Evolutionary conservation across 2,329 filamentous ascomycete species (phyloP), one percentile per base, ranked within the genome.

Genomic region (Colletotrichum caudatum): DNA sequence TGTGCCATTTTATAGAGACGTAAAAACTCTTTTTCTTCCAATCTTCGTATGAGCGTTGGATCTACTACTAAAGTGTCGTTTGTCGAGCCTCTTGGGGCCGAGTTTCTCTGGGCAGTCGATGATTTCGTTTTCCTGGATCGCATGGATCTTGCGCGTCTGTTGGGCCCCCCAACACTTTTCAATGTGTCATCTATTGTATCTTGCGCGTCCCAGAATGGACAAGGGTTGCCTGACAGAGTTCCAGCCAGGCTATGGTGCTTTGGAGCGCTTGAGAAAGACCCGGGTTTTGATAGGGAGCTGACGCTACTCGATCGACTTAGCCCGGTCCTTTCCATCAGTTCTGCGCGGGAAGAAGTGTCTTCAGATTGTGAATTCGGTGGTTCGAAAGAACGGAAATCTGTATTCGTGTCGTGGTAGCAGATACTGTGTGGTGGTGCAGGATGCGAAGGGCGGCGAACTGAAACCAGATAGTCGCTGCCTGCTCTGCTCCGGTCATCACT

Each of bases 11-110:
- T 26, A 8, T 53, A 18, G 5, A 69, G 53, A 12, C 39, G 46
- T 54, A 60, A 33, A 12, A 59, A 18, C 5, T 69, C 26, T 5
- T 58, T 37, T 12, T 53, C 51, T 29, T 59, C 61, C n/a, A n/a
- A 35, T 7, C 35, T 26, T 14, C 56, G 37, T 41, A 59, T 26
- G 2, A 41, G 39, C 12, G 37, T 41, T 59, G 56, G 23, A 11
- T 44, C 37, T 59, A 14, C 37, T 26, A 2, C 37, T n/a, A 41
- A 3, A 18, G 8, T 37, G 9, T 59, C 56, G 7, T 7, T 35
- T 20, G 16, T 1, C 37, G n/a, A 12, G 14, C 56, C 56, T 16
- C 16, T 7, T 1, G 20, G 23, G 23, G 37, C 7, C 29, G 1
- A 14, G 37, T 59, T 14, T 16, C 23, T 58, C 18, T 41, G 37